Evolutionary conservation across 331 rosid species (phyloP), one percentile per base, ranked within the genome.

Genomic region (Arachis monticola): DNA sequence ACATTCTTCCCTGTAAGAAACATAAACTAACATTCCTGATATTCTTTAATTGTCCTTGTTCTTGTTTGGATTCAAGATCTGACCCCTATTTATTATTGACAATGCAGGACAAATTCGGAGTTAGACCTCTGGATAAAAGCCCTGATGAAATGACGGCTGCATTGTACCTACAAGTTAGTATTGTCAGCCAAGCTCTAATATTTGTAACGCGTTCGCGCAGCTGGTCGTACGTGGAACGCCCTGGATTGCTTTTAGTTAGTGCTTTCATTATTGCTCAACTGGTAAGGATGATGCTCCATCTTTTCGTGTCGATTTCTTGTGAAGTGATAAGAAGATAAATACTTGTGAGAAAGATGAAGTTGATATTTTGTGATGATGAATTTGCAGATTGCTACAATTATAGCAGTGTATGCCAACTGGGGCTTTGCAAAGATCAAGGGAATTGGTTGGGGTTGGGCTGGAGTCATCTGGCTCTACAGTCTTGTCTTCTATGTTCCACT

Each of bases 361-460:
- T 71, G 35, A 69, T 60, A 42, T 69, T 64, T 62, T 82, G 65
- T 70, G 65, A 69, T 82, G 22, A 46, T 77, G 60, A 8, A 78
- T 13, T 73, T 69, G 73, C 87, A 94, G 99, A 27, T 95, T 81
- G 99, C 99, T 10, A 95, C 99, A 77, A 2, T 95, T 46, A 42
- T 95, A 44, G 96, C 99, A 5, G 99, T 95, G 10, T 95, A 95
- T 78, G 99, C 99, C 11, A 45, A 90, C 77, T 95, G 99, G 99
- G 64, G 80, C 7, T 95, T 95, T 17, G 99, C 99, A 14, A 95
- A 53, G 74, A 92, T 95, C 73, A 73, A 86, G 13, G 99, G 99
- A 63, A 3, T 77, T 10, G 97, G 95, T 51, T 95, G 99, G 99
- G 97, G 97, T 79, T 95, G 99, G 99, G 99, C 99, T n/a, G 99